Percentiles rank a stretch among this genome's conserved stretches.
These are phyloP conservation scores for Neurospora sp. DNA, from an alignment of 495 filamentous ascomycete species.

Conservation along the genomic window DNA sequence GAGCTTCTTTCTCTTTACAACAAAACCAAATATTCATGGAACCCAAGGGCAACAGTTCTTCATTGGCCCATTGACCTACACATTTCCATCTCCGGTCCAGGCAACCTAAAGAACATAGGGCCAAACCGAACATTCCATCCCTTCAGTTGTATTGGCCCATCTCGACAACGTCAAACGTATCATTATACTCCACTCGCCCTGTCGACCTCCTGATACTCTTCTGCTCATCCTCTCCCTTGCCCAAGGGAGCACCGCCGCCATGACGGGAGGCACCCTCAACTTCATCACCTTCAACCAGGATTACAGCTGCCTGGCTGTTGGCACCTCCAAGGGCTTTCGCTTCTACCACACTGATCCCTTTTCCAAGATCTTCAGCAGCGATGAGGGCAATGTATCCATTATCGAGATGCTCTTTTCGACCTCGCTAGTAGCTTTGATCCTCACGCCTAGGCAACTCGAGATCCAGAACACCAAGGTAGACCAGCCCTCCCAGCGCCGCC, in stretches of 20 bases:
- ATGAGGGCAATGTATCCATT: slow-evolving; percentile 85
- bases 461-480: slow-evolving; percentile 95
- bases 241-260: slow-evolving; percentile 12
- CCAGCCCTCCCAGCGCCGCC: slow-evolving; percentile 5
- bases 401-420: slow-evolving; percentile 99
- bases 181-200: neutral
- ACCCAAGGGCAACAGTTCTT: neutral
- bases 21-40: neutral
- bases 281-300: slow-evolving; percentile 99
- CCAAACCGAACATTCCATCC: neutral
- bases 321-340: slow-evolving; percentile 83
- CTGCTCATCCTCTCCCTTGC: neutral
- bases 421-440: slow-evolving; percentile 86
- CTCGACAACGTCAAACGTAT: neutral
- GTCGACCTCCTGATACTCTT: neutral
- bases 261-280: slow-evolving; percentile 64
- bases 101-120: neutral
- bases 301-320: slow-evolving; percentile 90
- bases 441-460: slow-evolving; percentile 79
- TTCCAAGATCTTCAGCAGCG: slow-evolving; percentile 81
- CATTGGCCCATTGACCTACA: neutral
- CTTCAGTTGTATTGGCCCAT: neutral
- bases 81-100: neutral
- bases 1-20: neutral
- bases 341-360: slow-evolving; percentile 96